Conservation (phyloP, 345 rosid genomes). For the Camelina hispida region DNA sequence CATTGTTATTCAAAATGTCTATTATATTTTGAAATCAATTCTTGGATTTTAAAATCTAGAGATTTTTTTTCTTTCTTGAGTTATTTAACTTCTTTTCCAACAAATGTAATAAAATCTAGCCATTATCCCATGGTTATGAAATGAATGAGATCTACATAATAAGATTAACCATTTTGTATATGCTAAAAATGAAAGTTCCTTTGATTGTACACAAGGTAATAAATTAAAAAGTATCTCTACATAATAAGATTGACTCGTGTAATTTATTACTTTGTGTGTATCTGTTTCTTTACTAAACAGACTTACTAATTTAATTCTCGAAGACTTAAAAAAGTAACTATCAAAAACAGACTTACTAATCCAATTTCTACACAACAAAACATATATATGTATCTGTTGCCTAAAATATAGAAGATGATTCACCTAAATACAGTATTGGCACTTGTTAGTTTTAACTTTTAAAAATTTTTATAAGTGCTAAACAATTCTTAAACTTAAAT, state of each 20-base stretch:
- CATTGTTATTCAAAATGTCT: background rate
- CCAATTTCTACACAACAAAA: background rate
- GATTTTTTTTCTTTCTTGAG: background rate
- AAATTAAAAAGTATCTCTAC: too few species aligned
- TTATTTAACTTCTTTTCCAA: background rate
- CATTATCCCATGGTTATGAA: background rate
- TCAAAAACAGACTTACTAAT: background rate
- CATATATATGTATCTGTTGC: background rate
- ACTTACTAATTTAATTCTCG: too few species aligned
- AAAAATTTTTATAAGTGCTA: background rate
- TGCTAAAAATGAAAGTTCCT: background rate
- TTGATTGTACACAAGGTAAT: background rate
- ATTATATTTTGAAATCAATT: background rate
- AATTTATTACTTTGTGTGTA: too few species aligned
- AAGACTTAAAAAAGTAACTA: background rate
- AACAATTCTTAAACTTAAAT: background rate
- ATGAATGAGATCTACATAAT: conserved; percentile 16
- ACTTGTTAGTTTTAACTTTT: background rate
- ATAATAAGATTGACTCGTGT: too few species aligned
- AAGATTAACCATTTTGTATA: background rate
- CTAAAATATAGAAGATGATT: background rate
- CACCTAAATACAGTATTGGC: background rate
- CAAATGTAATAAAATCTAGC: background rate
- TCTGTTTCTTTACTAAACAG: too few species aligned
- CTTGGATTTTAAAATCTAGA: background rate